Conservation (phyloP, 305 asterid genomes). For the Solanum aculeatissimum region DNA sequence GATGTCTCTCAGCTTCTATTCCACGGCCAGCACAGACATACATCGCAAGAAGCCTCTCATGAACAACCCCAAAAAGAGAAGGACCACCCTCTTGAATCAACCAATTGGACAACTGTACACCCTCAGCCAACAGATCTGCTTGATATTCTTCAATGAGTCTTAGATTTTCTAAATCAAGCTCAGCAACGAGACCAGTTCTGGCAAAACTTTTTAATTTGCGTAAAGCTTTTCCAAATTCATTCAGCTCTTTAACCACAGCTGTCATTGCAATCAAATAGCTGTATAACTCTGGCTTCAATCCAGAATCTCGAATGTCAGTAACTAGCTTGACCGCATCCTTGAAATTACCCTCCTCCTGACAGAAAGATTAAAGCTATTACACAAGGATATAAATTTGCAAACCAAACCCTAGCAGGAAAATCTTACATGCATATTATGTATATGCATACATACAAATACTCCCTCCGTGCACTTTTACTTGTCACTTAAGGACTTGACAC, state of each 20-base stretch:
- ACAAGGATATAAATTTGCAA: not conserved
- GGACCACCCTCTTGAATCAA: conserved; percentile 54
- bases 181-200: conserved; percentile 41
- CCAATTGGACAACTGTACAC: conserved; percentile 56
- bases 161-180: conserved; percentile 39
- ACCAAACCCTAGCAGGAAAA: not conserved
- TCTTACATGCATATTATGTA: not conserved
- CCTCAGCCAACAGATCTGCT: conserved; percentile 44
- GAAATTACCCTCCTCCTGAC: conserved; percentile 81
- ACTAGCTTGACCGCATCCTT: conserved; percentile 64
- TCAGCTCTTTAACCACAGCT: conserved; percentile 81
- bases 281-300: conserved; percentile 74
- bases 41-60: conserved; percentile 87
- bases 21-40: conserved; percentile 82
- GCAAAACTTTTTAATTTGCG: conserved; percentile 65
- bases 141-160: conserved; percentile 52
- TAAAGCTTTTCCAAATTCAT: conserved; percentile 75
- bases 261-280: conserved; percentile 94
- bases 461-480: no score
- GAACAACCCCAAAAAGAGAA: conserved; percentile 46
- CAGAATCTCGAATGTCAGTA: conserved; percentile 53
- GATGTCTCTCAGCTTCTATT: conserved; percentile 59
- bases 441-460: no score
- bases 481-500: no score
- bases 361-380: not conserved